Evolutionary conservation across 331 rosid genomes (phyloP).

Genomic region (Malus hybrid): DNA sequence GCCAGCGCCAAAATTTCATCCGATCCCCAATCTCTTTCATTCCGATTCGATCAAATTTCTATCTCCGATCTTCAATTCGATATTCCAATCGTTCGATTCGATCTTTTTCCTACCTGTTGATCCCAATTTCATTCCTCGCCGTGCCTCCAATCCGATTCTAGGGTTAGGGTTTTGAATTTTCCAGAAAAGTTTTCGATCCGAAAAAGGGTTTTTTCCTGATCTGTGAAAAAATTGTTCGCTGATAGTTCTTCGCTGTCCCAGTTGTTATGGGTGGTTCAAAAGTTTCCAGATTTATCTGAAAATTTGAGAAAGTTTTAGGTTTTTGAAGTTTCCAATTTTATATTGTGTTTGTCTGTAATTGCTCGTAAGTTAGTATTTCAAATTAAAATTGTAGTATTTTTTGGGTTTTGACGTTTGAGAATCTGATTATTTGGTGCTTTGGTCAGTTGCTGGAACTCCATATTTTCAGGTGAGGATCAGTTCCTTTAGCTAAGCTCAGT

Average conservation of each 20-base stretch:
- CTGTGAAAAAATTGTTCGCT: neutral
- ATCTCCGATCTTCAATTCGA: neutral
- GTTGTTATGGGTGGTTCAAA: neutral
- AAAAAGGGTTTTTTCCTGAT: neutral
- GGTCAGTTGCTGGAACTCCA: neutral
- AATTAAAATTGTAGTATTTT: neutral
- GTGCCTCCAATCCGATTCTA: conserved; percentile 3
- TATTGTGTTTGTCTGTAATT: neutral
- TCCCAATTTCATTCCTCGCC: neutral
- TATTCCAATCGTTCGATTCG: neutral
- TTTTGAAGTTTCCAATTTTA: neutral
- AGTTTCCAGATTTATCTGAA: neutral
- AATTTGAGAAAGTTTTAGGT: neutral
- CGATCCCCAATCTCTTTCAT: conserved; percentile 1
- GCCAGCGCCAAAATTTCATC: neutral
- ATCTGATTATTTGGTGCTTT: neutral
- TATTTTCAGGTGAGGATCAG: conserved; percentile 13
- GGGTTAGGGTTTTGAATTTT: conserved; percentile 9
- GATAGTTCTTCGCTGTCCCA: neutral
- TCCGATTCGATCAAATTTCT: neutral
- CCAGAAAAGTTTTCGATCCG: neutral
- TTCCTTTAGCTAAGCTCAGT: conserved; percentile 8
- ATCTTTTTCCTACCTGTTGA: neutral
- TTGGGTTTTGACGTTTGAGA: neutral
- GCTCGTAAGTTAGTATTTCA: neutral